phyloP scores from a whole-genome alignment of 139 green algal genomes.

The Volvox reticuliferus region DNA sequence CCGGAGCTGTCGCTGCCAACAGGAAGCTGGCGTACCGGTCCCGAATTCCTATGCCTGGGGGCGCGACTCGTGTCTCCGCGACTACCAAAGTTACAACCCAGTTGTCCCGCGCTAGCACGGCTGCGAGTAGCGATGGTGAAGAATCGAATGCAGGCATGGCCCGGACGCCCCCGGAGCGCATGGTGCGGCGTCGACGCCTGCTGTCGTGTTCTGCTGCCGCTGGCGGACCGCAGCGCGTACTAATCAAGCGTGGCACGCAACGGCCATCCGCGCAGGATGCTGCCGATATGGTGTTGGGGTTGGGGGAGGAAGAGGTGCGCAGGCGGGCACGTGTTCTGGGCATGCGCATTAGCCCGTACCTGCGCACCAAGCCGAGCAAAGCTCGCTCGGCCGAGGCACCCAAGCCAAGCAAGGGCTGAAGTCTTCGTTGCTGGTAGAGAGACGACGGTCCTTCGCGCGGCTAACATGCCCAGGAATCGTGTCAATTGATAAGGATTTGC shows the following conservation, averaged over 20 bases:
- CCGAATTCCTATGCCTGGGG: background rate
- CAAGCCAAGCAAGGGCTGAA: background rate
- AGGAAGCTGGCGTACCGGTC: background rate
- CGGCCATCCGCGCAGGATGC: background rate
- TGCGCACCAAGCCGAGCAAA: slow-evolving; percentile 19
- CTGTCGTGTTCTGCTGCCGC: background rate
- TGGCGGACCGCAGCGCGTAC: slow-evolving; percentile 18
- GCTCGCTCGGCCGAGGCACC: background rate
- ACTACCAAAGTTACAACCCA: background rate
- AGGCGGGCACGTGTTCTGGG: slow-evolving; percentile 31
- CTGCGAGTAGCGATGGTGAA: background rate
- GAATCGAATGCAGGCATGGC: background rate
- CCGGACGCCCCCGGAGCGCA: background rate
- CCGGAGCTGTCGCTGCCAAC: no score
- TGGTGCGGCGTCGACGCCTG: background rate
- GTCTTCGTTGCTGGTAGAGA: no score
- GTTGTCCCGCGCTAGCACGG: background rate
- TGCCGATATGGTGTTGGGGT: background rate
- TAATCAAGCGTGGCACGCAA: background rate
- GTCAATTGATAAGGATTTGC: no score
- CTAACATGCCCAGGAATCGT: no score
- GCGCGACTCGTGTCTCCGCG: background rate
- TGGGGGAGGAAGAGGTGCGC: slow-evolving; percentile 29
- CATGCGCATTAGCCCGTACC: slow-evolving; percentile 46
- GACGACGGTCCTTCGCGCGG: no score